Evolutionary conservation across 306 rosid species (phyloP), one percentile per base, ranked within the genome.

Genomic region (Quercus robur): DNA sequence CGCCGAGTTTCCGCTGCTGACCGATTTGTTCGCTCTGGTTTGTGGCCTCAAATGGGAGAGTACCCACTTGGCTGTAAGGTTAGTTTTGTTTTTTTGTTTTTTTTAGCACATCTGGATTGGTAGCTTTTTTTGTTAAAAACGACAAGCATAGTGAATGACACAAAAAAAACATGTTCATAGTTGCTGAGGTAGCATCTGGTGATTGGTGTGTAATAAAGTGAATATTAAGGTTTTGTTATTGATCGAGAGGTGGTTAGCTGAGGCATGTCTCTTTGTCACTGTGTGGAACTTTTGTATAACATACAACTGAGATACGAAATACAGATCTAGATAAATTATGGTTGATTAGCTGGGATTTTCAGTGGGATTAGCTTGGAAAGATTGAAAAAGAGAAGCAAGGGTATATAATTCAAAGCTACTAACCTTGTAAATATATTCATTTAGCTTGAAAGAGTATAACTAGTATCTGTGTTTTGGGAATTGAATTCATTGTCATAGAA

Each of bases 31-130:
- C 73, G 77, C 1, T 38, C 77, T 11, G 78, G 82, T 54, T 18
- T 21, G 25, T 71, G 77, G 82, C 82, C 72, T 46, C 19, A 7
- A 12, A 62, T 49, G 21, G 77, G 71, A n/a, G 59, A 78, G 21
- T 78, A 70, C 62, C 56, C 71, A 44, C 78, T 79, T 62, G 78
- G 77, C 21, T 51, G n/a, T 26, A 70, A 79, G 77, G 77, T 62
- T 35, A 11, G 38, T 2, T 21, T 4, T 3, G 3, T 6, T 20
- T 23, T 58, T 33, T 4, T 31, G 5, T 28, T 28, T 28, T 28
- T 28, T 23, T n/a, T n/a, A n/a, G n/a, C n/a, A n/a, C n/a, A n/a
- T n/a, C 19, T 23, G 19, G 8, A 11, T 25, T 61, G 68, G 15
- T 7, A 7, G 11, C 11, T 2, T 38, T 38, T 38, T 38, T 35